These are phyloP conservation scores for Fraxinus baroniana DNA, from an alignment of 305 asterid genomes.

Conservation along the genomic window DNA sequence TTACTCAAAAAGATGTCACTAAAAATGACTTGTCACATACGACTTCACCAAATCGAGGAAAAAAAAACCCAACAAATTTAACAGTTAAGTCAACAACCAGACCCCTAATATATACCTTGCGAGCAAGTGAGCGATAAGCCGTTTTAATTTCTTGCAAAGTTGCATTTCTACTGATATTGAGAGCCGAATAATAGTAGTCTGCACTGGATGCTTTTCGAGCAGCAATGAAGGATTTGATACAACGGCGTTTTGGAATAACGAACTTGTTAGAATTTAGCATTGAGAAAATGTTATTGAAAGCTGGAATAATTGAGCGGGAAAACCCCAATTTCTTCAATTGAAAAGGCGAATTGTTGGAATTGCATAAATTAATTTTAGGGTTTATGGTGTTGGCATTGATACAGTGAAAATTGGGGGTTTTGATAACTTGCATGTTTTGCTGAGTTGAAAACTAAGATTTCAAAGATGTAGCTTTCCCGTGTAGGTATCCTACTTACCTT, in stretches of 20 bases:
- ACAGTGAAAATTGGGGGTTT: slow-evolving; percentile 28
- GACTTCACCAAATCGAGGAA: not conserved
- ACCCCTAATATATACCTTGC: slow-evolving; percentile 49
- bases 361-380: slow-evolving; percentile 36
- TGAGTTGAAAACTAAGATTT: not conserved
- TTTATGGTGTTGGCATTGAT: slow-evolving; percentile 33
- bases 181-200: slow-evolving; percentile 79
- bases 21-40: not conserved
- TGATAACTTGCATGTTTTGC: slow-evolving; percentile 42
- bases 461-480: not conserved
- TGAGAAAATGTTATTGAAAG: slow-evolving; percentile 20
- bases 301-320: slow-evolving; percentile 30
- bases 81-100: not conserved
- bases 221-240: slow-evolving; percentile 41
- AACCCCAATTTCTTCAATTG: slow-evolving; percentile 28
- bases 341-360: slow-evolving; percentile 23
- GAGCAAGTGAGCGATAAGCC: slow-evolving; percentile 88
- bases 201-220: slow-evolving; percentile 36
- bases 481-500: no score
- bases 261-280: slow-evolving; percentile 15
- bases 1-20: not conserved
- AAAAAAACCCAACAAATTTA: not conserved
- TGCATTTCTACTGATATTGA: slow-evolving; percentile 71
- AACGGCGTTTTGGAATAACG: slow-evolving; percentile 37
- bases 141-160: slow-evolving; percentile 79